A percentile compares a stretch with the other conserved stretches of the same genome.
phyloP scores from a whole-genome alignment of 2,329 filamentous ascomycete genomes.

The Xylaria sp. region DNA sequence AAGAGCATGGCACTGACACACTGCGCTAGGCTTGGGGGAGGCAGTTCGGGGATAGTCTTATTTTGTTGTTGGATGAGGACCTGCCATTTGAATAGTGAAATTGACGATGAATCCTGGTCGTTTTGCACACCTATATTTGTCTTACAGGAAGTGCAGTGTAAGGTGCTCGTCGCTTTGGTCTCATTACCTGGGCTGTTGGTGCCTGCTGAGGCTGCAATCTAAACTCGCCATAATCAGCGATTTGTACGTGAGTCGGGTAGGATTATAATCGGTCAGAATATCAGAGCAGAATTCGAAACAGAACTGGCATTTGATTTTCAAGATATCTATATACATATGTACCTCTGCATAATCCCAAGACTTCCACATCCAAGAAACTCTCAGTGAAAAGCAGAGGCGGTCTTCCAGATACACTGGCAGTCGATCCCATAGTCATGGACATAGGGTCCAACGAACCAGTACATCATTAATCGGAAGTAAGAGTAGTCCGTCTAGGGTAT shows the following conservation, averaged over 20 bases:
- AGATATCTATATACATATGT: conserved; percentile 33
- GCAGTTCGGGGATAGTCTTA: conserved; percentile 23
- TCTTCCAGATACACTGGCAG: conserved; percentile 45
- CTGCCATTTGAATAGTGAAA: conserved; percentile 68
- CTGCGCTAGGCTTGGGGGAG: conserved; percentile 58
- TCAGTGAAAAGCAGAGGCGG: conserved; percentile 56
- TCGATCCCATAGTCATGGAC: conserved; percentile 50
- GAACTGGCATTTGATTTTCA: conserved; percentile 20
- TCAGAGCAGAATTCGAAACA: not conserved
- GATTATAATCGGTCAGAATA: not conserved
- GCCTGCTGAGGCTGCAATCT: conserved; percentile 18
- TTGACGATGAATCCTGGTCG: conserved; percentile 53
- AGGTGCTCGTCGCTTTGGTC: conserved; percentile 21
- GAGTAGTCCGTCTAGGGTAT: conserved; percentile 67
- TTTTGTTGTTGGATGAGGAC: conserved; percentile 54
- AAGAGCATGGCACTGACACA: conserved; percentile 65
- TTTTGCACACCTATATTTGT: conserved; percentile 60
- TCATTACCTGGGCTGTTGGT: conserved; percentile 6
- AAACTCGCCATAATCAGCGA: conserved; percentile 18
- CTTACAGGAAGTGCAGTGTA: conserved; percentile 59
- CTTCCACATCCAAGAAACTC: conserved; percentile 59
- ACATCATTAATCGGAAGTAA: conserved; percentile 49
- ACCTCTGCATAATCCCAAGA: conserved; percentile 56
- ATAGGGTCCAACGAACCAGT: conserved; percentile 34
- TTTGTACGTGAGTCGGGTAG: not conserved